Evolutionary conservation across 495 filamentous ascomycete genomes (phyloP).

Genomic region (Podospora pseudoanserina): DNA sequence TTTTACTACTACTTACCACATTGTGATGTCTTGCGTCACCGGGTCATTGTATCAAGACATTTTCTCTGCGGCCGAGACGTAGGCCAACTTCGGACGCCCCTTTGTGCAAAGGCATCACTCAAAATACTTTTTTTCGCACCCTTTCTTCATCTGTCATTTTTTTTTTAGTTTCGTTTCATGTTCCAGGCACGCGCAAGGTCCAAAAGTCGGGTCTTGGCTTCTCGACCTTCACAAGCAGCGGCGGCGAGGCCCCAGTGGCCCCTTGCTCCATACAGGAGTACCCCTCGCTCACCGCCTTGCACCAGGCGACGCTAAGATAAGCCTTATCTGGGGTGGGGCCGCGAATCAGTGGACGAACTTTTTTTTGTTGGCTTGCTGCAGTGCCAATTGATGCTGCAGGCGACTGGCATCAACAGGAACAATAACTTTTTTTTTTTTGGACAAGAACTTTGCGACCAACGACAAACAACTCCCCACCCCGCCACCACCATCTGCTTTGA

Average conservation of each 20-base stretch:
- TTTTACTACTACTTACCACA: constrained; percentile 14
- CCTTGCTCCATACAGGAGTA: neutral
- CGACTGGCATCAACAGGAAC: neutral
- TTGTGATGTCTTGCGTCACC: neutral
- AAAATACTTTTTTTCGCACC: constrained; percentile 1
- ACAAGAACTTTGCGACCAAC: neutral
- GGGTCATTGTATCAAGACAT: neutral
- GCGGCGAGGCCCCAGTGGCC: neutral
- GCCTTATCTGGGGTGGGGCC: constrained; percentile 9
- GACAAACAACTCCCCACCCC: neutral
- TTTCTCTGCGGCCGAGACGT: neutral
- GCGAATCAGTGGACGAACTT: constrained; percentile 3
- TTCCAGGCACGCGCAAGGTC: constrained; percentile 6
- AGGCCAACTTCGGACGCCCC: constrained; percentile 7
- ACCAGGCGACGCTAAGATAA: constrained; percentile 12
- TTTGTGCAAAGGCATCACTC: neutral
- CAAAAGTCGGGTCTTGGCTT: constrained; percentile 10
- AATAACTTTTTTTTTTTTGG: neutral
- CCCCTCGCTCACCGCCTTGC: constrained; percentile 15
- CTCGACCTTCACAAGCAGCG: constrained; percentile 7
- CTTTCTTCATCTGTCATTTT: neutral
- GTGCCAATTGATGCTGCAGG: neutral
- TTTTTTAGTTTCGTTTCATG: constrained; percentile 12
- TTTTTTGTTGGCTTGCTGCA: neutral
- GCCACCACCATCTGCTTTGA: neutral